Conservation (phyloP, 768 basidiomycete genomes). For the Pisolithus orientalis region DNA sequence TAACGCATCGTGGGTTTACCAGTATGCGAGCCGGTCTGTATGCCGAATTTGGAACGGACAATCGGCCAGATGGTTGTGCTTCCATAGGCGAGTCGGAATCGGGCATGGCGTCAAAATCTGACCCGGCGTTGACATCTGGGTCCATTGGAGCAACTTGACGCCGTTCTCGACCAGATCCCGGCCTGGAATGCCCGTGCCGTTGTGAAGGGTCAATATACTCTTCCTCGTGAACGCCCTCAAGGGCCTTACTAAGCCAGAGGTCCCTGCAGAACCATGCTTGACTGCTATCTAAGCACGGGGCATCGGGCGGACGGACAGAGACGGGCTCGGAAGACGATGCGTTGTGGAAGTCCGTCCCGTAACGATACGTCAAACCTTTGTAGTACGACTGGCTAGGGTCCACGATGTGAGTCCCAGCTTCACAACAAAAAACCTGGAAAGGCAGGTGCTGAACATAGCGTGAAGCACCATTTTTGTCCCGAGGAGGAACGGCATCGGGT, state of each 20-base stretch:
- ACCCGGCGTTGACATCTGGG: constrained; percentile 76
- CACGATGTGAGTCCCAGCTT: constrained; percentile 94
- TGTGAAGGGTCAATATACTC: constrained; percentile 19
- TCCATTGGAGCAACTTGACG: constrained; percentile 37
- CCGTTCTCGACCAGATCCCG: constrained; percentile 27
- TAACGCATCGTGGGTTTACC: constrained; percentile 94
- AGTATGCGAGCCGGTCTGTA: constrained; percentile 88
- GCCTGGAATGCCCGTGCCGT: constrained; percentile 5
- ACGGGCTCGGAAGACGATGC: constrained; percentile 54
- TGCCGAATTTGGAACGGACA: constrained; percentile 80
- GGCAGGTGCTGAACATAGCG: constrained; percentile 91
- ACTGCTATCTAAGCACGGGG: constrained; percentile 87
- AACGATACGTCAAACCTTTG: constrained; percentile 78
- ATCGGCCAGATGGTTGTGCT: constrained; percentile 25
- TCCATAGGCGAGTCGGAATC: constrained; percentile 41
- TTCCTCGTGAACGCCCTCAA: constrained; percentile 62
- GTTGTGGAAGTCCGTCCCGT: constrained; percentile 79
- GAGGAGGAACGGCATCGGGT: constrained; percentile 85
- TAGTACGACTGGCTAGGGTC: constrained; percentile 97
- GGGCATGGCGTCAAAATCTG: constrained; percentile 85
- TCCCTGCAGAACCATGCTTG: constrained; percentile 99
- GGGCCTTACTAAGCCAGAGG: constrained; percentile 87
- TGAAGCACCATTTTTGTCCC: constrained; percentile 72
- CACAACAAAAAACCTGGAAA: constrained; percentile 99
- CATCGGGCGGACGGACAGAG: constrained; percentile 62